Percentiles rank a stretch among this genome's conserved stretches.
These are phyloP conservation scores for Trichoderma sp. DNA, from an alignment of 2,329 filamentous ascomycete genomes.

Conservation along the genomic window DNA sequence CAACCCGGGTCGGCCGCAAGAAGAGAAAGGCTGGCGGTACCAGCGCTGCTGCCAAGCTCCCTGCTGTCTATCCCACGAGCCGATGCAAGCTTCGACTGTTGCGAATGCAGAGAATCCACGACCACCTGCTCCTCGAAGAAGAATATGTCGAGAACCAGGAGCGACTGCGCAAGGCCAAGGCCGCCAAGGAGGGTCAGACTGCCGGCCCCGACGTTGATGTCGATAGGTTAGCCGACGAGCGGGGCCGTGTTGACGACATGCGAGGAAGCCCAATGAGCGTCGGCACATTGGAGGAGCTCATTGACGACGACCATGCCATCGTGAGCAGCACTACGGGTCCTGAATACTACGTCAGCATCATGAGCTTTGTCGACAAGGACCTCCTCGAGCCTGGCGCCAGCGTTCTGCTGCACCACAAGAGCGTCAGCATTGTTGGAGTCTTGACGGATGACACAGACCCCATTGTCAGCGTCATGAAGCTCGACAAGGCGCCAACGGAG, in stretches of 20 bases:
- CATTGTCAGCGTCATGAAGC: conserved; percentile 96
- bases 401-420: conserved; percentile 95
- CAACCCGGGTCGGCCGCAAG: conserved; percentile 94
- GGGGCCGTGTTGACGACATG: conserved; percentile 96
- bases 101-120: conserved; percentile 97
- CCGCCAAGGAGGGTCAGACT: conserved; percentile 66
- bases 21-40: conserved; percentile 95
- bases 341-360: conserved; percentile 99
- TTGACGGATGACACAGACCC: conserved; percentile 95
- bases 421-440: conserved; percentile 94
- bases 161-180: conserved; percentile 87
- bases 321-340: conserved; percentile 96
- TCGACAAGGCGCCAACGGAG: conserved; percentile 97
- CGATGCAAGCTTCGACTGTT: conserved; percentile 96
- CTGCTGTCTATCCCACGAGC: conserved; percentile 89
- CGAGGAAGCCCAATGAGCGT: conserved; percentile 98
- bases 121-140: conserved; percentile 93
- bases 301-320: conserved; percentile 98
- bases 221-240: conserved; percentile 91
- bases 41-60: conserved; percentile 92
- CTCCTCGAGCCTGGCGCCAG: conserved; percentile 93
- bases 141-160: conserved; percentile 99
- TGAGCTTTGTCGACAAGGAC: conserved; percentile 99
- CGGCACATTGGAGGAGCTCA: conserved; percentile 95
- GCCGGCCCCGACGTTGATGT: conserved; percentile 68